Conservation (phyloP, 2,329 filamentous ascomycete genomes). For the Colletotrichum somersetense region DNA sequence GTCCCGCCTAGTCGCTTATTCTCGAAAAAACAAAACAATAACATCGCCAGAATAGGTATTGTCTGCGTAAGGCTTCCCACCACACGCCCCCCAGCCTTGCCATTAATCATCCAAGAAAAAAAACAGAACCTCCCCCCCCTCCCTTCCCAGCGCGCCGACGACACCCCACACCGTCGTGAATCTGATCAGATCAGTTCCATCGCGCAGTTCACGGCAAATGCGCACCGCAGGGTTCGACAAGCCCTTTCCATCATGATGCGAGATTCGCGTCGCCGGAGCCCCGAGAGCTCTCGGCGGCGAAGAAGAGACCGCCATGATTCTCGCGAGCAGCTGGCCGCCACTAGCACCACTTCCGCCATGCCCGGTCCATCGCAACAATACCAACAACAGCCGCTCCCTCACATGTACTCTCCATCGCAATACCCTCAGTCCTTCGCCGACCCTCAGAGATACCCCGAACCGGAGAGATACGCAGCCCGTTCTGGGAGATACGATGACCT, state of each 20-base stretch:
- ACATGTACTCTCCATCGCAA: conserved; percentile 44
- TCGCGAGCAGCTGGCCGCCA: conserved; percentile 36
- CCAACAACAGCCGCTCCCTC: conserved; percentile 24
- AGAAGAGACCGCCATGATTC: conserved; percentile 43
- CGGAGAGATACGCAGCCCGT: conserved; percentile 20
- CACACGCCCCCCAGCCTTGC: conserved; percentile 18
- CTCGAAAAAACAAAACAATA: conserved; percentile 43
- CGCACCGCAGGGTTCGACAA: conserved; percentile 28
- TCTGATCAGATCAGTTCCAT: conserved; percentile 9
- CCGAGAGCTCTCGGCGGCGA: conserved; percentile 67
- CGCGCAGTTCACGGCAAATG: conserved; percentile 34
- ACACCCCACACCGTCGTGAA: conserved; percentile 9
- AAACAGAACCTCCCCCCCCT: not conserved
- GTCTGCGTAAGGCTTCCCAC: conserved; percentile 8
- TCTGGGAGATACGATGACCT: conserved; percentile 31
- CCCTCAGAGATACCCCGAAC: conserved; percentile 43
- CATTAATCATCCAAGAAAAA: not conserved
- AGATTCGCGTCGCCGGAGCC: conserved; percentile 68
- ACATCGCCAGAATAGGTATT: conserved; percentile 32
- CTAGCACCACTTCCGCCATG: conserved; percentile 29
- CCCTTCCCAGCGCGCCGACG: conserved; percentile 2
- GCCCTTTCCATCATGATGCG: conserved; percentile 62
- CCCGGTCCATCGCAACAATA: conserved; percentile 28
- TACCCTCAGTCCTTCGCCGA: conserved; percentile 41
- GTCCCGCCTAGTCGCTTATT: conserved; percentile 37